Evolutionary conservation across 2,329 filamentous ascomycete species (phyloP), one percentile per base, ranked within the genome.

Genomic region (Aspergillus sp.): DNA sequence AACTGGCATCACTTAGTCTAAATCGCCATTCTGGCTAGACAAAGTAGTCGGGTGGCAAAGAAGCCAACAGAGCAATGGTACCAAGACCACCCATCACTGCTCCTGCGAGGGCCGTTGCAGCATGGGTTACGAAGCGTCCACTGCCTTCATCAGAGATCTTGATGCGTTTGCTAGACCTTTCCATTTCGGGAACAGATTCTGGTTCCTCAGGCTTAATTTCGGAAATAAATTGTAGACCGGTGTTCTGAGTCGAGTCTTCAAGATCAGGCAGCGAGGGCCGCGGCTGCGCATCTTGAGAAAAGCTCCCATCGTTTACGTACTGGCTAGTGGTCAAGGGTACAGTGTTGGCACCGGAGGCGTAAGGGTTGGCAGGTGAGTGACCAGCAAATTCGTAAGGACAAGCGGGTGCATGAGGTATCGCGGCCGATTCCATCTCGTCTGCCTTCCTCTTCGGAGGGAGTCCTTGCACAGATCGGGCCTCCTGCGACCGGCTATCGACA

Each of bases 31-130:
- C 23, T 30, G 25, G 23, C 55, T 57, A 71, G 35, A 60, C 54
- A 54, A 74, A 74, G 53, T 66, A 74, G 45, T 72, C 68, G 5
- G 65, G 58, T 7, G 72, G 72, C 12, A 74, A 60, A 20, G 70
- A 61, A 10, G 70, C 69, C 41, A 74, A 60, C 15, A 65, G 56
- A 38, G 65, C 61, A 37, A 74, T 61, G 13, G 69, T 69, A 19
- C 70, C 65, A 30, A 74, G 57, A 5, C 69, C 65, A 43, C 72
- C 72, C 39, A 71, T 60, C 13, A 72, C 49, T 32, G 68, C 69
- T 20, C 71, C 70, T 4, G 68, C 51, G 2, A 69, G 48, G 22
- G 71, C 69, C 23, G 65, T 67, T 17, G 65, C 62, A 25, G 67
- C 68, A 55, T 73, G 67, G 46, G 62, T 66, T 42, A 59, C 55